A percentile compares a stretch with the other conserved stretches of the same genome.
These are phyloP conservation scores for Beta lomatogona DNA, from an alignment of 179 eudicot genomes.

Conservation along the genomic window DNA sequence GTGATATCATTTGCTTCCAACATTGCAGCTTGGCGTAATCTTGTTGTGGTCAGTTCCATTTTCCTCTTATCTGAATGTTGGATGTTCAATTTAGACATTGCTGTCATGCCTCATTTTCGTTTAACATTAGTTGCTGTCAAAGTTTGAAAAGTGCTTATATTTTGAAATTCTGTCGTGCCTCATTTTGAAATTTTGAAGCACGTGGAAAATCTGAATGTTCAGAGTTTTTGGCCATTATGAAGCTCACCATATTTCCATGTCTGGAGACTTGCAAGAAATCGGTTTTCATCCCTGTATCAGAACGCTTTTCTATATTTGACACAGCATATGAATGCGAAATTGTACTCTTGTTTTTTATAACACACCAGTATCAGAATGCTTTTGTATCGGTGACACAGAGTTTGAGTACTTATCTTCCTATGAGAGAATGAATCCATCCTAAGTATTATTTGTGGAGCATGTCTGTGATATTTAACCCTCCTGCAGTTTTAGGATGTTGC, in stretches of 20 bases:
- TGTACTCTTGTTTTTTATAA: not conserved
- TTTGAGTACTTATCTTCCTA: not conserved
- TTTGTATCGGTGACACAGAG: too few relatives aligned
- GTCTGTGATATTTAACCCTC: too few relatives aligned
- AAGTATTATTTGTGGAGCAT: too few relatives aligned
- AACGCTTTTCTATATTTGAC: not conserved
- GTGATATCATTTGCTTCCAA: constrained; percentile 42
- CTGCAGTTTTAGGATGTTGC: too few relatives aligned
- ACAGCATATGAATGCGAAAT: not conserved
- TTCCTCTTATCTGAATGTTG: not conserved
- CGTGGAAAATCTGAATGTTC: not conserved
- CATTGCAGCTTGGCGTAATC: constrained; percentile 80
- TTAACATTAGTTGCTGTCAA: not conserved
- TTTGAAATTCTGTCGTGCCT: not conserved
- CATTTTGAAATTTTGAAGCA: not conserved
- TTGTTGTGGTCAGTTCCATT: constrained; percentile 70
- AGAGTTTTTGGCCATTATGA: not conserved
- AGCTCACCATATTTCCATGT: not conserved
- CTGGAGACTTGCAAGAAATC: not conserved
- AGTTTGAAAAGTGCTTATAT: not conserved
- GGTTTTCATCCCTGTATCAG: not conserved
- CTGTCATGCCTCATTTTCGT: not conserved
- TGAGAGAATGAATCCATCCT: not conserved
- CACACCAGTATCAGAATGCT: not conserved
- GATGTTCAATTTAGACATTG: not conserved